A percentile compares a stretch with the other conserved stretches of the same genome.
phyloP scores from a whole-genome alignment of 495 filamentous ascomycete species.

The Penicillium canescens region DNA sequence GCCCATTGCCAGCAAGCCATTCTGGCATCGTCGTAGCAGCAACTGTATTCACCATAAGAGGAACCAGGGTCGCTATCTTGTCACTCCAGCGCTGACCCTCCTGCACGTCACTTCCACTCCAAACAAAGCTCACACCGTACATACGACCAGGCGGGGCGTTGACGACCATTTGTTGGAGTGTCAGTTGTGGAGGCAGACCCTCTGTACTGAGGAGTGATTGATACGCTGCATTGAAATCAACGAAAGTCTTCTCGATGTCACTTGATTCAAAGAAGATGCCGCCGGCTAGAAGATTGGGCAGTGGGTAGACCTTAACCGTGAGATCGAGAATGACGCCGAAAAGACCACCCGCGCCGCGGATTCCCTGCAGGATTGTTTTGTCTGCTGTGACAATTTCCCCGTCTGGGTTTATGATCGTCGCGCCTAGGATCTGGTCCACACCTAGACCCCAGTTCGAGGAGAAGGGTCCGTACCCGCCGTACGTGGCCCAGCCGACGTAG shows the following conservation, averaged over 20 bases:
- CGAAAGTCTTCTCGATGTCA: slow-evolving; percentile 19
- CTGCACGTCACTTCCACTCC: slow-evolving; percentile 27
- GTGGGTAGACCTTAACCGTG: slow-evolving; percentile 36
- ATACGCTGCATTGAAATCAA: slow-evolving; percentile 26
- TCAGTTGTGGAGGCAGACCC: slow-evolving; percentile 25
- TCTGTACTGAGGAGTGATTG: slow-evolving; percentile 10
- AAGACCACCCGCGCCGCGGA: slow-evolving; percentile 39
- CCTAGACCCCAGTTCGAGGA: slow-evolving; percentile 35
- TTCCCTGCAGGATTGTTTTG: slow-evolving; percentile 27
- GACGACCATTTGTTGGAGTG: slow-evolving; percentile 25
- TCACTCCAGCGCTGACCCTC: slow-evolving; percentile 28
- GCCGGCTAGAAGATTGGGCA: slow-evolving; percentile 35
- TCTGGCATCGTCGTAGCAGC: slow-evolving; percentile 22
- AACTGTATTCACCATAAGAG: slow-evolving; percentile 28
- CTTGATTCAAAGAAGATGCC: slow-evolving; percentile 31
- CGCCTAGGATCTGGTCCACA: slow-evolving; percentile 41
- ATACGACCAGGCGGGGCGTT: slow-evolving; percentile 24
- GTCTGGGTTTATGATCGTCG: slow-evolving; percentile 34
- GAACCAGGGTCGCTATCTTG: slow-evolving; percentile 28
- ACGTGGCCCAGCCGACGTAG: slow-evolving; percentile 41
- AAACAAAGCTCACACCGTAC: slow-evolving; percentile 27
- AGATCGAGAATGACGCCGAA: slow-evolving; percentile 45
- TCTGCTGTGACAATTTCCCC: slow-evolving; percentile 36
- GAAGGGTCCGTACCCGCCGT: slow-evolving; percentile 43
- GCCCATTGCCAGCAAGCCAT: slow-evolving; percentile 13